Evolutionary conservation across 2,329 filamentous ascomycete species (phyloP), one percentile per base, ranked within the genome.

Genomic region (Ascochyta koolunga): DNA sequence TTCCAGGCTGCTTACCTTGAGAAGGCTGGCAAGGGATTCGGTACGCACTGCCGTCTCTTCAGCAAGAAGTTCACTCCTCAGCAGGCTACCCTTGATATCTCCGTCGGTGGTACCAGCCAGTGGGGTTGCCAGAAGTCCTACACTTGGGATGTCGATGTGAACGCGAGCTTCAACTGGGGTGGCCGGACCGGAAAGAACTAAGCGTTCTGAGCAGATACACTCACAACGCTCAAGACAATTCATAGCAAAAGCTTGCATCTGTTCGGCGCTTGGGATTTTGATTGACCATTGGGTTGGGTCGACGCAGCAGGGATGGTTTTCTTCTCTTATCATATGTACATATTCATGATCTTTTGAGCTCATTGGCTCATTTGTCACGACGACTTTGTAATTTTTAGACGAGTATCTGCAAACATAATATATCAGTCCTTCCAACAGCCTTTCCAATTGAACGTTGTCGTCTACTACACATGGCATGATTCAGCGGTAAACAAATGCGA

Each of bases 41-140:
- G 63, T 51, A 66, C 65, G 24, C 60, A 67, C 52, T 67, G 65
- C 57, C 60, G 65, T 54, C 65, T 67, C 43, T 67, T 65, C 60
- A 67, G 55, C 45, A 60, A 65, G 57, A 58, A 62, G 58, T 66
- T 65, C 50, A 33, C 48, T 15, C 42, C 60, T 15, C 2, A 40
- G 6, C 54, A 65, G 52, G 65, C 58, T 24, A 64, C 43, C 37
- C 56, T 66, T 25, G 61, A 67, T 51, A 58, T 67, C 41, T 62
- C 49, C 24, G 40, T 50, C 16, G 55, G 53, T 16, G 58, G 47
- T 27, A 42, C 38, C 11, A 50, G 55, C 16, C 18, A 51, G 21
- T 66, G 63, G 61, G 56, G 63, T 25, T 65, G 63, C 60, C 54
- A 62, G 49, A 65, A 64, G 58, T 62, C 61, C n/a, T 67, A 45